phyloP scores from a whole-genome alignment of 257 asterid species.

The Echites panduratus region DNA sequence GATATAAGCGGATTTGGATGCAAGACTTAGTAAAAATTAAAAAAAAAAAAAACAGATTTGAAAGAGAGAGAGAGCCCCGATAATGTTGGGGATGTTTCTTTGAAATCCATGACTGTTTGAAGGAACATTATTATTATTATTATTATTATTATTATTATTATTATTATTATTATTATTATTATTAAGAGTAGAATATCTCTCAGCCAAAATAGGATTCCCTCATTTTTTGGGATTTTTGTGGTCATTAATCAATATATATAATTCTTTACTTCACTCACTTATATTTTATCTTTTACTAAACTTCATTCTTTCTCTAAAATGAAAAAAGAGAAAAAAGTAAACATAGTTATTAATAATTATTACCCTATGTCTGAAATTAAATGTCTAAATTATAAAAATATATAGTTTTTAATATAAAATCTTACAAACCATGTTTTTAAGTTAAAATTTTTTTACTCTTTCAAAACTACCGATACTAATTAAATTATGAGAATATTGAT shows the following conservation, averaged over 20 bases:
- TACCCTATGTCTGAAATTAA: no score
- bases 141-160: constrained; percentile 5
- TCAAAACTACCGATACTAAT: no score
- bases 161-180: constrained; percentile 7
- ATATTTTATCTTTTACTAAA: no score
- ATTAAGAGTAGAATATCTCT: constrained; percentile 18
- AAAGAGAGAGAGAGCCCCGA: constrained; percentile 31
- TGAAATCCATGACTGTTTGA: constrained; percentile 20
- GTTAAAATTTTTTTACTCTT: no score
- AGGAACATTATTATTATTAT: constrained; percentile 17
- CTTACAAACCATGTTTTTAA: no score
- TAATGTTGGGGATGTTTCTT: constrained; percentile 35
- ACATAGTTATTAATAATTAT: no score
- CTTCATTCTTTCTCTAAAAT: no score
- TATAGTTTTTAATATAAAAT: no score
- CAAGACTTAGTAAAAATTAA: constrained; percentile 55
- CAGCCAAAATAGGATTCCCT: constrained; percentile 18
- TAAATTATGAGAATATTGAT: no score
- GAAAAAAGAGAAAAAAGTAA: no score
- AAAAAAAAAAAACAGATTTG: constrained; percentile 17
- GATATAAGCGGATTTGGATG: constrained; percentile 27
- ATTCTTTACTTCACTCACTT: no score
- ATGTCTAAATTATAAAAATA: no score
- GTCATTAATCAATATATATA: constrained; percentile 16
- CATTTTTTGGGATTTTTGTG: constrained; percentile 26